Evolutionary conservation across 1,284 basidiomycete genomes (phyloP).

Genomic region (Porodaedalea pini): DNA sequence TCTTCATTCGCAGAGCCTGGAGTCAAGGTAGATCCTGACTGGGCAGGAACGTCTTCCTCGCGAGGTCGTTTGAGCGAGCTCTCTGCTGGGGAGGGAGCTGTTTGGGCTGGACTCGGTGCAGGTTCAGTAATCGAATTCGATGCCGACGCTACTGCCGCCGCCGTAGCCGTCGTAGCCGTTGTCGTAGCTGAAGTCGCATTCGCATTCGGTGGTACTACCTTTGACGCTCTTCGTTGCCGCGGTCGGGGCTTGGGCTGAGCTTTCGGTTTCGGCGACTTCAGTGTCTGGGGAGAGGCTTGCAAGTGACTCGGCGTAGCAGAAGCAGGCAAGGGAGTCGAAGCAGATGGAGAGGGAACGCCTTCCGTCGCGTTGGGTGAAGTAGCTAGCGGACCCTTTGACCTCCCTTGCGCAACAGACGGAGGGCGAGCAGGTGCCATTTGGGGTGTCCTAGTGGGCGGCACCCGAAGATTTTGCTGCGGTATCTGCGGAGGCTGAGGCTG

Average conservation of each 20-base stretch:
- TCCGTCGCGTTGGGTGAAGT: slow-evolving; percentile 4
- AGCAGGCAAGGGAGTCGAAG: slow-evolving; percentile 29
- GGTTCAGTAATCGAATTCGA: slow-evolving; percentile 34
- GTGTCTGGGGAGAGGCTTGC: slow-evolving; percentile 30
- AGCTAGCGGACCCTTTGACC: neutral
- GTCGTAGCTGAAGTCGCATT: slow-evolving; percentile 32
- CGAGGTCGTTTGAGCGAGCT: slow-evolving; percentile 51
- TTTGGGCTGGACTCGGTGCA: slow-evolving; percentile 29
- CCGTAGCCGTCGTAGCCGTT: slow-evolving; percentile 27
- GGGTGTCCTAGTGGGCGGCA: slow-evolving; percentile 5
- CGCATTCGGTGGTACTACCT: slow-evolving; percentile 32
- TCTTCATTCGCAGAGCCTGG: slow-evolving; percentile 40
- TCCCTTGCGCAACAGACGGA: slow-evolving; percentile 10
- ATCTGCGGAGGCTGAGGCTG: slow-evolving; percentile 9
- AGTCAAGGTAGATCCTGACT: slow-evolving; percentile 28
- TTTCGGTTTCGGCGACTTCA: slow-evolving; percentile 37
- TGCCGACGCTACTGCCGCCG: slow-evolving; percentile 28
- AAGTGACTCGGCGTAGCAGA: slow-evolving; percentile 37
- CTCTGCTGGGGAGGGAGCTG: slow-evolving; percentile 25
- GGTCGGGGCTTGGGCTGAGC: slow-evolving; percentile 41
- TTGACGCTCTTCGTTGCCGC: slow-evolving; percentile 35
- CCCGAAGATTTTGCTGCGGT: slow-evolving; percentile 11
- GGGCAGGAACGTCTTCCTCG: slow-evolving; percentile 47
- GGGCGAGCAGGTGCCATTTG: slow-evolving; percentile 13
- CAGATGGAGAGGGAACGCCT: slow-evolving; percentile 5